Base-by-base conservation (phyloP, 2,329 filamentous ascomycete species). In the Monosporascus sp. region DNA sequence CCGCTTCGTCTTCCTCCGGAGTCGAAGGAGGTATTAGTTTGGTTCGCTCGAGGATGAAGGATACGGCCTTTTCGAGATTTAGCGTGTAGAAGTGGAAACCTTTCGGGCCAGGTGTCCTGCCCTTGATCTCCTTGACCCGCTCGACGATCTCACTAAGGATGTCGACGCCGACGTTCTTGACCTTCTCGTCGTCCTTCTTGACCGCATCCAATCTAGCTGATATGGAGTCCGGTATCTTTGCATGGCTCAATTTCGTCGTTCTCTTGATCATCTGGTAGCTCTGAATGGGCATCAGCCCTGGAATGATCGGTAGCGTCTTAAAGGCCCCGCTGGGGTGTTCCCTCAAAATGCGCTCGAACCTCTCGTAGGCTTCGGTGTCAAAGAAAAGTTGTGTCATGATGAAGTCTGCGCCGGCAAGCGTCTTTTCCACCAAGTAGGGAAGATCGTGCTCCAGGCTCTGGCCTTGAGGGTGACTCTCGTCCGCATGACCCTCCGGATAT, bases 371-470 rank as follows among this genome's bases (percentile, higher is more conserved):
- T 3, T 88, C 79, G 24, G 91, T 81, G 67, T 97, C 91, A 70
- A 96, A 99, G 72, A 97, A 97, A 8, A 99, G 79, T 71, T 99
- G 94, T 1, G 94, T 97, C 90, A 99, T 96, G 72, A 99, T 88
- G 67, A 99, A 99, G 72, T 97, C 92, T 49, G 92, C 94, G 1
- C 94, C 94, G 3, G 94, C 94, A 62, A 87, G 79, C 1, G 87
- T 88, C 78, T 99, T 99, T 61, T 96, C 91, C 11, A 96, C 83
- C 51, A 99, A 78, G 65, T 88, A 96, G 1, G 92, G 89, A 55
- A 99, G 73, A 72, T 99, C 94, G 58, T 88, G 81, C 64, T 95
- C 89, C 38, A 86, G 65, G 60, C 79, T 84, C 71, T 87, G 84
- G 26, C 78, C 81, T 37, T 78, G 68, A 1, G 93, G 93, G 70